Evolutionary conservation across 2,329 filamentous ascomycete species (phyloP), one percentile per base, ranked within the genome.

Genomic region (Ambrosiella xylebori): DNA sequence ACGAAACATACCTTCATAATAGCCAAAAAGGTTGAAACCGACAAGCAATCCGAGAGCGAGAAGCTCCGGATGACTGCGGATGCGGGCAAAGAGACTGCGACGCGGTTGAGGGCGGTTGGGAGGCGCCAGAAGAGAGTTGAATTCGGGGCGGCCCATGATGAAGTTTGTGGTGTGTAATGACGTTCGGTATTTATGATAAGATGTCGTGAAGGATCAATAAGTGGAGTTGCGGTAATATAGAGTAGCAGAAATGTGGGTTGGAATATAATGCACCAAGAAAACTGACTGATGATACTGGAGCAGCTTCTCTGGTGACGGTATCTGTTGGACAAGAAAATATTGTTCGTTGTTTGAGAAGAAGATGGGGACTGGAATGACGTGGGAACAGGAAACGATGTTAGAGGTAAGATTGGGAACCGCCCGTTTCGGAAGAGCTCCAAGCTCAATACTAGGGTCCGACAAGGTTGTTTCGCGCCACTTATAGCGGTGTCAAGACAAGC

Each of bases 191-290:
- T 12, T 41, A 50, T 17, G 47, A 27, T 17, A 47, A 11, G 11
- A 15, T 35, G 54, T 44, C 0, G 75, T 88, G 38, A 56, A 56
- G 39, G 54, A 56, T 47, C 15, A 5, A 13, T 4, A 36, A 40
- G 11, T 54, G 8, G 13, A 88, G 27, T 27, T 27, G 19, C 17
- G 8, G 47, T 27, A 35, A 19, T 35, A 19, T 35, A 49, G 15
- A 15, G 45, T 49, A 35, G 15, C 6, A 19, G 35, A 51, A 19
- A 51, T 35, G n/a, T 47, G 9, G 3, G 5, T 15, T 8, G 6
- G 47, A 36, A 27, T 9, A 11, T 11, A 51, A 1, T 11, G 13
- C 44, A 17, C 17, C n/a, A 4, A 51, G 9, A 27, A 35, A 51
- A 51, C n/a, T 3, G 27, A 27, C 27, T 27, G 27, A 27, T 27